Conservation (phyloP, 2,329 filamentous ascomycete species). For the Stemphylium lycopersici region DNA sequence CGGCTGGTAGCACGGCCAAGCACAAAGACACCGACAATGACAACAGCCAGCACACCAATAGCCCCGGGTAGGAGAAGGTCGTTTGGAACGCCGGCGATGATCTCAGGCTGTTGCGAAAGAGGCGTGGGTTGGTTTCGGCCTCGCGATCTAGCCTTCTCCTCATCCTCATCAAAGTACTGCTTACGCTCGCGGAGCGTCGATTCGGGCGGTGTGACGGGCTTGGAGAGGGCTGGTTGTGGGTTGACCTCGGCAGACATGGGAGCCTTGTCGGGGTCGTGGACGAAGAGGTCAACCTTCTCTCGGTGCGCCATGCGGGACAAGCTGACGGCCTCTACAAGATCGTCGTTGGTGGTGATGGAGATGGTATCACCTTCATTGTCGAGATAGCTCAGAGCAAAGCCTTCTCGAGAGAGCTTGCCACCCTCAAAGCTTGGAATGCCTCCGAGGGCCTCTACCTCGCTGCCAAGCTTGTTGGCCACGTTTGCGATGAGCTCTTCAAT, state of each 20-base stretch:
- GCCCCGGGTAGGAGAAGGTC: constrained; percentile 91
- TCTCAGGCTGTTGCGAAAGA: constrained; percentile 67
- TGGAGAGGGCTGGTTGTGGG: constrained; percentile 60
- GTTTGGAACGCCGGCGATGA: constrained; percentile 91
- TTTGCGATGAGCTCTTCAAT: constrained; percentile 77
- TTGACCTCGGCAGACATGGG: constrained; percentile 71
- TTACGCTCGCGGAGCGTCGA: constrained; percentile 56
- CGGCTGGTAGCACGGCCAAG: constrained; percentile 70
- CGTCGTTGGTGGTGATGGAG: constrained; percentile 93
- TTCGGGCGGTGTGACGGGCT: constrained; percentile 60
- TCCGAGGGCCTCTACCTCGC: constrained; percentile 82
- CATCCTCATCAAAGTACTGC: constrained; percentile 59
- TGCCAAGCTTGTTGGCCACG: constrained; percentile 83
- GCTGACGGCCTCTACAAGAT: constrained; percentile 86
- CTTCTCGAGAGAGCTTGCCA: constrained; percentile 74
- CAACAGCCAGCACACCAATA: constrained; percentile 91
- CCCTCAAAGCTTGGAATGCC: constrained; percentile 79
- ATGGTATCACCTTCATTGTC: constrained; percentile 97
- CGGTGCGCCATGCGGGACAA: constrained; percentile 77
- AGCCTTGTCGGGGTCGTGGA: constrained; percentile 91
- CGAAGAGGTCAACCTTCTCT: constrained; percentile 97
- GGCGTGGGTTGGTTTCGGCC: constrained; percentile 53
- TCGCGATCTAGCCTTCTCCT: constrained; percentile 54
- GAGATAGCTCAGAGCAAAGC: constrained; percentile 92
- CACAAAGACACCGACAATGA: constrained; percentile 92